Evolutionary conservation across 2,329 filamentous ascomycete genomes (phyloP), one percentile per base, ranked within the genome.

Genomic region (Ophiostoma tasmaniense): DNA sequence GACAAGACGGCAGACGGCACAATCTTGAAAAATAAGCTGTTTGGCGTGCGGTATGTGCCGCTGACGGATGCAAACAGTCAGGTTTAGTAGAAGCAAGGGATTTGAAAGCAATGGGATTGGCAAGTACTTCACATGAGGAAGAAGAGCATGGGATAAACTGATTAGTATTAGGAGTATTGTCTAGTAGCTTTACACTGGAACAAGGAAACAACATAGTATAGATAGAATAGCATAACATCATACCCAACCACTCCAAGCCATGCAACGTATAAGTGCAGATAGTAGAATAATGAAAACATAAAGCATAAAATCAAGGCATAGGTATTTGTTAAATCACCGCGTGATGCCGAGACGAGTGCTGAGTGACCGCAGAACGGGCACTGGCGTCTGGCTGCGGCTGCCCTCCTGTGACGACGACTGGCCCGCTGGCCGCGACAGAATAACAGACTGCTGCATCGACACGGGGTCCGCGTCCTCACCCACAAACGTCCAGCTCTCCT

Each of bases 401-500:
- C 55, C 67, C 6, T 22, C 59, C 30, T n/a, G 66, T 66, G 67
- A 10, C 28, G 25, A 39, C 66, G 17, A 14, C 28, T 42, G 37
- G 59, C 33, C 52, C 25, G 28, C 0, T 7, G 59, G 59, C 59
- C 59, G 59, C 20, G 39, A 25, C 17, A 71, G 67, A 14, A 71
- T 69, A 22, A 71, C 62, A 39, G 70, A 71, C 67, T 67, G 70
- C 62, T 70, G 71, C 68, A 39, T 39, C 35, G 35, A 37, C 35
- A 37, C 3, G 37, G 66, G 67, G 39, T 70, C 72, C 25, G 37
- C 37, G 37, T 73, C 73, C 68, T 71, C 80, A 6, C 91, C 92
- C 25, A 97, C 85, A 78, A 97, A 92, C 0, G 93, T 97, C 94
- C 93, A 98, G 76, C 89, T 91, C 76, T 96, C 92, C 74, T 91